Evolutionary conservation across 306 rosid species (phyloP), one percentile per base, ranked within the genome.

Genomic region (Trifolium dubium): DNA sequence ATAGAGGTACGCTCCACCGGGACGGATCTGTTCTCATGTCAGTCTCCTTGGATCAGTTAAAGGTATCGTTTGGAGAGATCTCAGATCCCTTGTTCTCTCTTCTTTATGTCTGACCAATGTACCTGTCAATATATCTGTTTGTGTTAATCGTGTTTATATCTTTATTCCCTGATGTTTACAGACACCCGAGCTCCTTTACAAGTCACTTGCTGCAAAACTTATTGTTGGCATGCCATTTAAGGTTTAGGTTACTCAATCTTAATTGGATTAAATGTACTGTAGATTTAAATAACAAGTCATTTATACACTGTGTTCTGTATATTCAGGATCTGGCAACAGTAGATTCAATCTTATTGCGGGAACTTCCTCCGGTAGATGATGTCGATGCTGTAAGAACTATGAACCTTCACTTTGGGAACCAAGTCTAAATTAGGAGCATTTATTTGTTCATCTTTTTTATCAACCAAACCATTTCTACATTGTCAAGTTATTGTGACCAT

Each of bases 21-120:
- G 99, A 94, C 19, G 99, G 99, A 61, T 94, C 99, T 63, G 99
- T 94, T 82, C 96, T 94, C 78, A 87, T 92, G 96, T 79, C 99
- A 62, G 93, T 92, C 69, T 82, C 97, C 64, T 83, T 88, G 80
- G 91, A 89, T 78, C 96, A 94, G 63, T 85, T 94, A 34, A 92
- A 94, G 96, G 99, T 94, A 81, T 62, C 80, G 11, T 53, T 55
- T 68, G 35, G 40, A 63, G n/a, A 37, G 29, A 46, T 12, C 17
- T 41, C 28, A 37, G 29, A 46, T 12, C 17, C 43, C 40, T 74
- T 78, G 6, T 62, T 79, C 43, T 39, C 64, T 67, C 19, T 34
- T 64, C 41, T 46, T 28, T 72, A 55, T 68, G 12, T 55, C 40
- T 55, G 54, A 64, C 59, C 37, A 39, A 71, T 58, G 18, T 59